phyloP scores from a whole-genome alignment of 2,329 filamentous ascomycete species.

The Gaeumannomyces tritici region DNA sequence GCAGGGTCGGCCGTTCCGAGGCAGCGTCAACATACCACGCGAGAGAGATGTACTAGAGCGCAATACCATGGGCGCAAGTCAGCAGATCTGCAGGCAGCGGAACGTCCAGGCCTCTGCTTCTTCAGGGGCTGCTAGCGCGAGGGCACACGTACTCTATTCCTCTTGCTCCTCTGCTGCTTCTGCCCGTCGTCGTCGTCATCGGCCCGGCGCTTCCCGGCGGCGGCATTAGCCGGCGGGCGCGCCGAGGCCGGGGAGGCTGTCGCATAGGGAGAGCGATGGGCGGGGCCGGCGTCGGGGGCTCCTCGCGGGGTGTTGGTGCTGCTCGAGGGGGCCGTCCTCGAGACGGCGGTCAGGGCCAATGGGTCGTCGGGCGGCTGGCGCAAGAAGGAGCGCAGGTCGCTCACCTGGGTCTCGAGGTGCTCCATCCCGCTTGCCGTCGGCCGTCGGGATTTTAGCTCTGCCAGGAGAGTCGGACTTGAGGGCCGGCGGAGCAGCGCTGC shows the following conservation, averaged over 20 bases:
- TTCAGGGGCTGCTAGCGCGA: too few species aligned
- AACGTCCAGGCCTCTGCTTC: too few species aligned
- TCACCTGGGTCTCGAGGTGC: slow-evolving; percentile 43
- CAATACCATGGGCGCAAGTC: not conserved
- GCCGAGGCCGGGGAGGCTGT: not conserved
- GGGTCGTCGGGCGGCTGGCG: slow-evolving; percentile 10
- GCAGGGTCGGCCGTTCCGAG: not conserved
- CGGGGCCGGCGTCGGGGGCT: slow-evolving; percentile 6
- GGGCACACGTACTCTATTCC: slow-evolving; percentile 40
- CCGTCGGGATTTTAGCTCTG: not conserved
- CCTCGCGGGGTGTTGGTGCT: slow-evolving; percentile 9
- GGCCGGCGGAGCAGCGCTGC: too few species aligned
- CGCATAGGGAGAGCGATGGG: not conserved
- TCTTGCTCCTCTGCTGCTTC: slow-evolving; percentile 49
- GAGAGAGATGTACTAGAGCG: slow-evolving; percentile 46
- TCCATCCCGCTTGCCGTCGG: slow-evolving; percentile 28
- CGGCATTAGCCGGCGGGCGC: not conserved
- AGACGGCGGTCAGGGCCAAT: slow-evolving; percentile 6
- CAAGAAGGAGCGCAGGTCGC: slow-evolving; percentile 34
- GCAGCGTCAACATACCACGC: slow-evolving; percentile 38
- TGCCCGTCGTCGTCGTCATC: slow-evolving; percentile 28
- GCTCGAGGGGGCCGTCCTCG: slow-evolving; percentile 11
- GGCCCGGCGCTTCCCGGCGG: slow-evolving; percentile 22
- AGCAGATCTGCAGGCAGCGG: not conserved
- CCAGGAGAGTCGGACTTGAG: not conserved